A percentile compares a stretch with the other conserved stretches of the same genome.
phyloP scores from a whole-genome alignment of 257 asterid genomes.

The Penstemon barbatus region DNA sequence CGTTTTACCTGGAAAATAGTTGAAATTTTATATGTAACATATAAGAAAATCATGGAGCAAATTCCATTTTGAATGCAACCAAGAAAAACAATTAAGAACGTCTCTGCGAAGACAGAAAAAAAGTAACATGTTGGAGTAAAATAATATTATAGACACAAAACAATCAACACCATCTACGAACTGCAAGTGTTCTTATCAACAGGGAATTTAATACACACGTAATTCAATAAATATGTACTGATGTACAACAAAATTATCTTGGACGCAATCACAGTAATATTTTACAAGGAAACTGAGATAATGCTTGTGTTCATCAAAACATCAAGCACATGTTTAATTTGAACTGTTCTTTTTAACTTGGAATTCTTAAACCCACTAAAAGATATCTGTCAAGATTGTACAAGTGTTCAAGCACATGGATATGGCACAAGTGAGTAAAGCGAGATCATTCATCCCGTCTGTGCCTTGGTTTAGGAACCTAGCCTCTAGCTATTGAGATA shows the following conservation, averaged over 20 bases:
- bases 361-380: not conserved
- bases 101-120: not conserved
- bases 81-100: not conserved
- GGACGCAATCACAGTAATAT: not conserved
- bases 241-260: not conserved
- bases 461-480: too few relatives aligned
- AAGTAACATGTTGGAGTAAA: not conserved
- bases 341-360: not conserved
- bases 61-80: not conserved
- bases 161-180: not conserved
- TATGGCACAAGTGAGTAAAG: not conserved
- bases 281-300: not conserved
- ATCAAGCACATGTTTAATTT: not conserved
- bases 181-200: not conserved
- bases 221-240: not conserved
- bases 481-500: too few relatives aligned
- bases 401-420: not conserved
- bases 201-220: not conserved
- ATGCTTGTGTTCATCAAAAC: not conserved
- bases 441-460: not conserved
- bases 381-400: not conserved
- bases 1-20: slow-evolving; percentile 62
- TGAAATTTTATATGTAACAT: not conserved
- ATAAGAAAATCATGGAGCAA: not conserved
- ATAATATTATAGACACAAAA: not conserved